Base-by-base conservation (phyloP, 1,139 yeast genomes). In the Debaryomycetaceae sp. region DNA sequence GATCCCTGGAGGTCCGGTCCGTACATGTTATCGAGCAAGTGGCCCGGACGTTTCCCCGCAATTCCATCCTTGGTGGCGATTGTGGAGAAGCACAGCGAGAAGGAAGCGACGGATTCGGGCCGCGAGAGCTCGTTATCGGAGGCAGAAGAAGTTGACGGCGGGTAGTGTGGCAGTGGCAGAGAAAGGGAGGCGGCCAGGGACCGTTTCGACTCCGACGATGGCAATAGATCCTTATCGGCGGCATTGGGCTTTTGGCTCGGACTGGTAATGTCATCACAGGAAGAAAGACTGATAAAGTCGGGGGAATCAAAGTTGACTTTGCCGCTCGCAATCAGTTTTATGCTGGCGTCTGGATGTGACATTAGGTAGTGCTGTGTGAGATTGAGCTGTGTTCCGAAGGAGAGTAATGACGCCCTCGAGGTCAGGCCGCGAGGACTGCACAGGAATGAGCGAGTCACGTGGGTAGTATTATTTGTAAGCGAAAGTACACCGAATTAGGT, bases 41-140 rank as follows among this genome's bases (percentile, higher is more conserved):
- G 53, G 39, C 68, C 73, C 28, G 72, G 57, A 30, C 67, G 52
- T 39, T 72, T 68, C 2, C 85, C 85, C 46, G 77, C 83, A 5
- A 76, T 51, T 0, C 85, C 85, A 44, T 77, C 85, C 42, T 77
- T 77, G 16, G 81, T 75, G 10, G 85, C 85, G 2, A 80, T 76
- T 14, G 78, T 75, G 0, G 83, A 75, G 21, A 77, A 50, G 29
- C 80, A 77, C 2, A 82, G 74, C 3, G 77, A 69, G 22, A 70
- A 68, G 13, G 82, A 74, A 27, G 69, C 68, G 30, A 82, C 59
- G 1, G 82, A 75, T 19, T 72, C 44, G 1, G 81, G 78, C 32
- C 80, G 58, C 4, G 73, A 65, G 13, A 38, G 30, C 4, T 55
- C 37, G 18, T 24, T 14, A 13, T 14, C 22, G 10, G 12, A 7